phyloP scores from a whole-genome alignment of 176 grass and related monocot species.

The barley (Hordeum vulgare) region DNA sequence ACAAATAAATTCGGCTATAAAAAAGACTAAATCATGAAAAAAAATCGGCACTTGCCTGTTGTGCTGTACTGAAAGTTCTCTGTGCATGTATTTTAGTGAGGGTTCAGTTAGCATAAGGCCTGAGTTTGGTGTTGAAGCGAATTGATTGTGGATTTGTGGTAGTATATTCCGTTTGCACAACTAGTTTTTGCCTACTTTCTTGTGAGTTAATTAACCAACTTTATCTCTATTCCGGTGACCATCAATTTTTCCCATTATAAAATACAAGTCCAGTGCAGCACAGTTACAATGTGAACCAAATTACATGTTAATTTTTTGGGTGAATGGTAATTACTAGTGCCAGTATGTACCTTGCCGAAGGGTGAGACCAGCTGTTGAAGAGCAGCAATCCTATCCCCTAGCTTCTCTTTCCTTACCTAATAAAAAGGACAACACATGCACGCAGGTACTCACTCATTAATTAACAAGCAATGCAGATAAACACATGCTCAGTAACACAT shows the following conservation, averaged over 20 bases:
- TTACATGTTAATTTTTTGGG: no score
- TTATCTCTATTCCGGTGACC: neutral
- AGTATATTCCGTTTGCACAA: neutral
- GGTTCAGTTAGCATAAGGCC: neutral
- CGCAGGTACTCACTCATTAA: neutral
- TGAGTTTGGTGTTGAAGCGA: neutral
- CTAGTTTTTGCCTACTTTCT: neutral
- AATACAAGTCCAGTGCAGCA: neutral
- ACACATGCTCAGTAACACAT: neutral
- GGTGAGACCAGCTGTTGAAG: constrained; percentile 93
- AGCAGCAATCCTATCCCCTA: constrained; percentile 94
- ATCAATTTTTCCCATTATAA: neutral
- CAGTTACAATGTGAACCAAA: neutral
- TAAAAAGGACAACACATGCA: neutral
- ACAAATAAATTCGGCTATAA: neutral
- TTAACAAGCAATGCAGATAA: neutral
- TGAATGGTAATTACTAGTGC: no score
- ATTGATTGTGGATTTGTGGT: neutral
- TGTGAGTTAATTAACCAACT: neutral
- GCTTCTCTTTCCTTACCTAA: constrained; percentile 95
- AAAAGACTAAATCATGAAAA: neutral
- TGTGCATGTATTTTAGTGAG: neutral
- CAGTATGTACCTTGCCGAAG: constrained; percentile 70
- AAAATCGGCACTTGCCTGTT: neutral
- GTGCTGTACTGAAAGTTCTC: neutral